These are phyloP conservation scores for Termitomyces sp. DNA, from an alignment of 768 basidiomycete genomes.

Conservation along the genomic window DNA sequence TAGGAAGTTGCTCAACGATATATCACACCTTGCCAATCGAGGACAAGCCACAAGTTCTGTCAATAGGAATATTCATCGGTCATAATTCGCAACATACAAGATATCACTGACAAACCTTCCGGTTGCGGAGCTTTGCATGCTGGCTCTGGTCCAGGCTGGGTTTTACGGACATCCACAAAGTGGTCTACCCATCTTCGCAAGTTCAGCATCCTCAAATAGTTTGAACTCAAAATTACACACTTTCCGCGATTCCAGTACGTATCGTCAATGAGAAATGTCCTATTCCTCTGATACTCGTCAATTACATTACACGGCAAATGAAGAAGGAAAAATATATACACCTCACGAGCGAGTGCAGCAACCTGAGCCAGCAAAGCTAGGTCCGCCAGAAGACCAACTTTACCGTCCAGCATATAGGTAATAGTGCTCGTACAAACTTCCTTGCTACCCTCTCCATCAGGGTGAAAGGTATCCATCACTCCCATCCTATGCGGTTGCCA, in stretches of 20 bases:
- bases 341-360: conserved; percentile 63
- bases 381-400: conserved; percentile 61
- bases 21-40: conserved; percentile 52
- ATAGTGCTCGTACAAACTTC: conserved; percentile 54
- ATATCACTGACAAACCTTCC: conserved; percentile 37
- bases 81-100: not conserved
- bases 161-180: conserved; percentile 47
- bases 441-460: conserved; percentile 17
- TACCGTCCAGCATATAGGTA: conserved; percentile 67
- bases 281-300: conserved; percentile 38
- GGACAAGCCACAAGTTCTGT: conserved; percentile 73
- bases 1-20: not conserved
- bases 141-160: conserved; percentile 61
- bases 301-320: not conserved
- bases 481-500: conserved; percentile 39
- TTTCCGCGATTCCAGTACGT: conserved; percentile 71
- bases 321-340: conserved; percentile 20
- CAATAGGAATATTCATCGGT: not conserved
- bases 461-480: conserved; percentile 29
- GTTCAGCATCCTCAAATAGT: not conserved
- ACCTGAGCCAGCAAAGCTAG: conserved; percentile 63
- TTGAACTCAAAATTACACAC: conserved; percentile 27
- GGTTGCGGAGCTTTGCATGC: conserved; percentile 59
- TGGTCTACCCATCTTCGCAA: conserved; percentile 53
- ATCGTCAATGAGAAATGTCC: conserved; percentile 67